These are phyloP conservation scores for Heliamphora pulchella DNA, from an alignment of 179 eudicot genomes.

Conservation along the genomic window DNA sequence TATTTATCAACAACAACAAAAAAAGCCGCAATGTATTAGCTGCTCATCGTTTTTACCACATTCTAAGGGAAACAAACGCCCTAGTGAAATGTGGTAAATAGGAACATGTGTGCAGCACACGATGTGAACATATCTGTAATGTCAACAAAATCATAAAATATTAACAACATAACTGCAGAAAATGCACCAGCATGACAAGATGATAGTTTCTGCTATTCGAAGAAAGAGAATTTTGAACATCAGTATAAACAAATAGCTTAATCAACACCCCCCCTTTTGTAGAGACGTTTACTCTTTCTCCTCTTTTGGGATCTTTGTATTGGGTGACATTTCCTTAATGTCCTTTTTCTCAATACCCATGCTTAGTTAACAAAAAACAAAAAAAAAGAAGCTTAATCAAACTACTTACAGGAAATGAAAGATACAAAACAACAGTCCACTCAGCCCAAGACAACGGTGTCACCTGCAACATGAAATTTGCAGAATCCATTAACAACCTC, in stretches of 20 bases:
- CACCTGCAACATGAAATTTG: constrained; percentile 48
- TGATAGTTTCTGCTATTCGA: not conserved
- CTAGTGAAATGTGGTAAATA: not conserved
- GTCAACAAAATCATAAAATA: not conserved
- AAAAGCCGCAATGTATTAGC: too few species aligned
- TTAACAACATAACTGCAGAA: not conserved
- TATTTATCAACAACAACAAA: too few species aligned
- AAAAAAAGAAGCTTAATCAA: not conserved
- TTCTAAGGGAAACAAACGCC: not conserved
- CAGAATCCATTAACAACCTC: constrained; percentile 10
- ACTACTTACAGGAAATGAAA: constrained; percentile 90
- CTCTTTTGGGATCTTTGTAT: too few species aligned
- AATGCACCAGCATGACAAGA: constrained; percentile 7
- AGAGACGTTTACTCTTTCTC: too few species aligned
- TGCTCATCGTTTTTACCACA: not conserved
- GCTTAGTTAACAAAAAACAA: too few species aligned
- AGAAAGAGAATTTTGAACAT: not conserved
- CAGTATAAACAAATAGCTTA: not conserved
- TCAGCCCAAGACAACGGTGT: constrained; percentile 87
- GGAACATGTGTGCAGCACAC: not conserved
- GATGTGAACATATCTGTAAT: not conserved
- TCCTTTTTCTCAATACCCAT: too few species aligned
- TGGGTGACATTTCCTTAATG: too few species aligned
- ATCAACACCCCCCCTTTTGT: too few species aligned
- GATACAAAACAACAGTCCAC: constrained; percentile 80